Evolutionary conservation across 495 filamentous ascomycete genomes (phyloP).

Genomic region (Lophium mytilinum): DNA sequence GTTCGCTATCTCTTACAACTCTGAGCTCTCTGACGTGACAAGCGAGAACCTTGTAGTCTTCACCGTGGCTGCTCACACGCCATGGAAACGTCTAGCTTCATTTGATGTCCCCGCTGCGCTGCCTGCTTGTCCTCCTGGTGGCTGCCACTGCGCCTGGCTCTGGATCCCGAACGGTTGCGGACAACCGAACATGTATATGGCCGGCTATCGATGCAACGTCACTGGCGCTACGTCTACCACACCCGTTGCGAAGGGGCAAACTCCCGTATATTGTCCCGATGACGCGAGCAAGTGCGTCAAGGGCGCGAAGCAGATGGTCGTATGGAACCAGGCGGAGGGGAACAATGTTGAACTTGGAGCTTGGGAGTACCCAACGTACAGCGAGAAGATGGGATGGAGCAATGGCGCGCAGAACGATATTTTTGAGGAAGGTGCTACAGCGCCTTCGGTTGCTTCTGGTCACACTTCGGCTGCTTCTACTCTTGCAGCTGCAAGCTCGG

Average conservation of each 20-base stretch:
- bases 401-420: constrained; percentile 44
- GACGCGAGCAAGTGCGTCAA: constrained; percentile 39
- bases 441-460: neutral
- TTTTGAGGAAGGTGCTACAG: constrained; percentile 23
- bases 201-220: constrained; percentile 47
- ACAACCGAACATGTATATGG: constrained; percentile 45
- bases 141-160: constrained; percentile 50
- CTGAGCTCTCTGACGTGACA: constrained; percentile 39
- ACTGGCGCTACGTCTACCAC: constrained; percentile 36
- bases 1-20: constrained; percentile 48
- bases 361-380: constrained; percentile 36
- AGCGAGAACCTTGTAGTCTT: constrained; percentile 49
- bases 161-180: constrained; percentile 49
- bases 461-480: too few relatives aligned
- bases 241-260: constrained; percentile 34
- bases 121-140: constrained; percentile 41
- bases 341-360: constrained; percentile 35
- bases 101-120: constrained; percentile 42
- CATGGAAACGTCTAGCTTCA: constrained; percentile 42
- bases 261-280: constrained; percentile 39
- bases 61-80: constrained; percentile 41
- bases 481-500: too few relatives aligned
- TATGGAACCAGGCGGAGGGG: constrained; percentile 39
- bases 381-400: constrained; percentile 35
- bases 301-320: constrained; percentile 51